A percentile compares a stretch with the other conserved stretches of the same genome.
These are phyloP conservation scores for Termitomyces sp. DNA, from an alignment of 768 basidiomycete genomes.

Conservation along the genomic window DNA sequence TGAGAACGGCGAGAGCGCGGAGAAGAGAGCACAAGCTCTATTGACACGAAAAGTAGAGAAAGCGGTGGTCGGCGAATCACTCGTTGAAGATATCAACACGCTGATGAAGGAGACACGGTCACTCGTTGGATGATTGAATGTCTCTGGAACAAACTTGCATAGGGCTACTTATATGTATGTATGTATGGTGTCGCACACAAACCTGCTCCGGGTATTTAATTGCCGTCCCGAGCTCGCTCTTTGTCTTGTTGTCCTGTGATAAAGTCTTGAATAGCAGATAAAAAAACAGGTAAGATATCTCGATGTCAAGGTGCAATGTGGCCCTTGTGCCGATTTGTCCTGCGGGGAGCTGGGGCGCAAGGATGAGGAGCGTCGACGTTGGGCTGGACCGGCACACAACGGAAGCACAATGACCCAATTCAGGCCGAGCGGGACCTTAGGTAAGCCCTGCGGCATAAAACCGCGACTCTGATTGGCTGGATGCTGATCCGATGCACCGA, in stretches of 20 bases:
- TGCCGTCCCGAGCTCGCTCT: not conserved
- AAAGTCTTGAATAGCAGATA: not conserved
- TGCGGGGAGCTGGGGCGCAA: not conserved
- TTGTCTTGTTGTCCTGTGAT: not conserved
- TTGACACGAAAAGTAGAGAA: conserved; percentile 19
- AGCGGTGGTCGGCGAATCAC: conserved; percentile 12
- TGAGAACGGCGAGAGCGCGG: not conserved
- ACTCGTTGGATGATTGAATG: conserved; percentile 5
- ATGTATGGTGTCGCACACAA: conserved; percentile 10
- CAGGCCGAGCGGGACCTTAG: conserved; percentile 1
- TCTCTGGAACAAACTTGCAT: too few species aligned
- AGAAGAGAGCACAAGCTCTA: conserved; percentile 8
- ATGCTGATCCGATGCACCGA: conserved; percentile 8
- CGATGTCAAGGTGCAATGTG: not conserved
- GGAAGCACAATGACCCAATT: not conserved
- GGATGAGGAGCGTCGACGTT: not conserved
- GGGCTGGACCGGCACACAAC: not conserved
- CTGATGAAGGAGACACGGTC: conserved; percentile 11
- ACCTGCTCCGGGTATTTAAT: not conserved
- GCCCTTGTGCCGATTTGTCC: not conserved
- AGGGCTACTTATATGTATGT: too few species aligned
- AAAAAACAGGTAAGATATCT: not conserved
- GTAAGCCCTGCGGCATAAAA: conserved; percentile 18
- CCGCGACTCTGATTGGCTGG: conserved; percentile 29
- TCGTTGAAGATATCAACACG: conserved; percentile 16